phyloP scores from a whole-genome alignment of 2,329 filamentous ascomycete species.

The Mycosphaerella arachidis region DNA sequence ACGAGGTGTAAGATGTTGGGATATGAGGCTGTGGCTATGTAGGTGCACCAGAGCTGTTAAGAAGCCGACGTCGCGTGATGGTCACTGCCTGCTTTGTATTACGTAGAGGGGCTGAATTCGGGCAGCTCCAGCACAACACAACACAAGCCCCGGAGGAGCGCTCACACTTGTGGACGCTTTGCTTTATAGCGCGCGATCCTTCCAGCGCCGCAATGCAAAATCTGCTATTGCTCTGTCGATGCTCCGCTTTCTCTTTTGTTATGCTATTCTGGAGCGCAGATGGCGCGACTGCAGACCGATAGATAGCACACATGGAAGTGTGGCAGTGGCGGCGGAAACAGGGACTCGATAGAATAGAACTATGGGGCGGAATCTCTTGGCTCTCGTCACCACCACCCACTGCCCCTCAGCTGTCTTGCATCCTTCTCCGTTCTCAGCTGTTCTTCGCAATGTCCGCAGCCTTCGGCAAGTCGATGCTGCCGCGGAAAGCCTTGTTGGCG shows the following conservation, averaged over 20 bases:
- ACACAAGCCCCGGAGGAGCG: not conserved
- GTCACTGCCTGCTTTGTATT: slow-evolving; percentile 1
- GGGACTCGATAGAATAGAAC: too few relatives aligned
- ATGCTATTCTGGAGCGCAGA: not conserved
- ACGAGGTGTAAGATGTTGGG: not conserved
- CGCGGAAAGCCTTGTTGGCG: not conserved
- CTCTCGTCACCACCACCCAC: not conserved
- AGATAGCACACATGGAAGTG: not conserved
- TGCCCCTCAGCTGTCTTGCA: not conserved
- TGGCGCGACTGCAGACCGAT: not conserved
- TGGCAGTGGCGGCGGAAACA: not conserved
- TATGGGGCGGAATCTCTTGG: not conserved
- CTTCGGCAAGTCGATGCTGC: not conserved
- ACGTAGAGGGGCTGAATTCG: not conserved
- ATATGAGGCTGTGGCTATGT: not conserved
- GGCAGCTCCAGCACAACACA: not conserved
- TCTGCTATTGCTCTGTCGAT: not conserved
- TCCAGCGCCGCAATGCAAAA: not conserved
- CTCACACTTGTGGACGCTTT: not conserved
- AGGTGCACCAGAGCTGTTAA: slow-evolving; percentile 1
- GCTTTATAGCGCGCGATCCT: not conserved
- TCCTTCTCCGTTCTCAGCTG: not conserved
- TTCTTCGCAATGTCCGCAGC: not conserved
- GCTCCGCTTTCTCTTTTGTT: not conserved
- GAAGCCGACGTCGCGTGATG: not conserved